Conservation (phyloP, 208 protist species). For the Crithidia sp. region DNA sequence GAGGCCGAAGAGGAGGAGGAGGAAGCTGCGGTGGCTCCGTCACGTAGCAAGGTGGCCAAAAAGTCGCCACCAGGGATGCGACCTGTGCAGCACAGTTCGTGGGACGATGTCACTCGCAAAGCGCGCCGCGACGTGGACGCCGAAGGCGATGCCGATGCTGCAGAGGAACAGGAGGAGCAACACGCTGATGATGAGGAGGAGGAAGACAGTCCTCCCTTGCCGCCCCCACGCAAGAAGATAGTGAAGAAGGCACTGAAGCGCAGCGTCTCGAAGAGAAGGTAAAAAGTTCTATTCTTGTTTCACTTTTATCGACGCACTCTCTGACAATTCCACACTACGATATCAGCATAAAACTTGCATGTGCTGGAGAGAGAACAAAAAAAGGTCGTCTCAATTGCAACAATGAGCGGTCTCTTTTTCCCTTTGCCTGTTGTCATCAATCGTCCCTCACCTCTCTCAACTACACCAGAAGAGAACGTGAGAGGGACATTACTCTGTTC, state of each 20-base stretch:
- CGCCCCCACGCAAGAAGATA: slow-evolving; percentile 33
- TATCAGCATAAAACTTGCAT: too few relatives aligned
- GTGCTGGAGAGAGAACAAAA: too few relatives aligned
- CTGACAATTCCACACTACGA: too few relatives aligned
- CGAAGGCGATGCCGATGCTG: slow-evolving; percentile 19
- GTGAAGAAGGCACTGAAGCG: slow-evolving; percentile 47
- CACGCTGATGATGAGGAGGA: slow-evolving; percentile 16
- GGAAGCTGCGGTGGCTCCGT: background rate
- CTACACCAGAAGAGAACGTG: too few relatives aligned
- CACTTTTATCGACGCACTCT: too few relatives aligned
- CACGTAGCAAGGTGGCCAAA: background rate
- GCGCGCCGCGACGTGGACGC: slow-evolving; percentile 22
- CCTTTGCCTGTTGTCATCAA: too few relatives aligned
- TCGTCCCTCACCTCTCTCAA: too few relatives aligned
- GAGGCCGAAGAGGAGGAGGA: slow-evolving; percentile 5
- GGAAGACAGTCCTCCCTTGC: slow-evolving; percentile 11
- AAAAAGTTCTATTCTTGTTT: too few relatives aligned
- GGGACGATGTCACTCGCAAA: slow-evolving; percentile 46
- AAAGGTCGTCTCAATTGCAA: too few relatives aligned
- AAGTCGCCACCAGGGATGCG: slow-evolving; percentile 31
- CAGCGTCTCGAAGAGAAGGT: slow-evolving; percentile 13
- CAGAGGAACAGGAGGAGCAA: slow-evolving; percentile 21
- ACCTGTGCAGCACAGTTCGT: slow-evolving; percentile 51
- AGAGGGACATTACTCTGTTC: too few relatives aligned
- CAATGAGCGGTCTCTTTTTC: too few relatives aligned